Evolutionary conservation across 1,284 basidiomycete genomes (phyloP).

Genomic region (Malassezia sympodialis): DNA sequence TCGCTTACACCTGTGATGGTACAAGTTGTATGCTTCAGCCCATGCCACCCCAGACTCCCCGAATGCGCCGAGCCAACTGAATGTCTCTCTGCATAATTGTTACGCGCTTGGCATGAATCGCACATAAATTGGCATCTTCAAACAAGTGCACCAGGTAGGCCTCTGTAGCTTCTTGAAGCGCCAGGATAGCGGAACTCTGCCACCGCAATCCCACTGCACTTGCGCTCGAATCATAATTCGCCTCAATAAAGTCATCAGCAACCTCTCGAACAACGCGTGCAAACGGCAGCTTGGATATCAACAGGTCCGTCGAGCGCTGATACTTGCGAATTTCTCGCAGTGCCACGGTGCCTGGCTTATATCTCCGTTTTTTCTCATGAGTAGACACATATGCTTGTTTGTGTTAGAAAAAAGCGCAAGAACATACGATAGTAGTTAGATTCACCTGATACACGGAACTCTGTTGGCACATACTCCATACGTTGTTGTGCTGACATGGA

Average conservation of each 20-base stretch:
- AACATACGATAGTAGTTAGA: constrained; percentile 1
- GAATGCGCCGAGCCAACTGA: constrained; percentile 42
- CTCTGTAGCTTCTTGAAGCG: constrained; percentile 47
- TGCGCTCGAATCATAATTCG: constrained; percentile 34
- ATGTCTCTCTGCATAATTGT: constrained; percentile 48
- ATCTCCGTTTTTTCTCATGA: constrained; percentile 23
- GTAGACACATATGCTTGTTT: neutral
- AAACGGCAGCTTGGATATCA: constrained; percentile 45
- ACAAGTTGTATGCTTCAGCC: constrained; percentile 20
- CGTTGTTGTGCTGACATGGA: neutral
- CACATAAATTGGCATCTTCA: constrained; percentile 47
- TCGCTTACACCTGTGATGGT: constrained; percentile 16
- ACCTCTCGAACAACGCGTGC: constrained; percentile 45
- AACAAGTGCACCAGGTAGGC: constrained; percentile 46
- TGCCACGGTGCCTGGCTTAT: constrained; percentile 44
- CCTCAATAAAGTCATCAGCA: constrained; percentile 41
- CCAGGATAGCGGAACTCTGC: constrained; percentile 45
- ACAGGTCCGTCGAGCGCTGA: constrained; percentile 44
- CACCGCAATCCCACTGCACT: constrained; percentile 38
- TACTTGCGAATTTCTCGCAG: constrained; percentile 46
- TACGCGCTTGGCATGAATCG: constrained; percentile 43
- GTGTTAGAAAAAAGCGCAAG: neutral
- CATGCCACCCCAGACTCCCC: constrained; percentile 46
- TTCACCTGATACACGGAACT: neutral
- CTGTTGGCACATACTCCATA: neutral